Percentiles rank a stretch among this genome's conserved stretches.
Evolutionary conservation across 176 grass and related monocot genomes (phyloP).

Genomic region (Poa pratensis): DNA sequence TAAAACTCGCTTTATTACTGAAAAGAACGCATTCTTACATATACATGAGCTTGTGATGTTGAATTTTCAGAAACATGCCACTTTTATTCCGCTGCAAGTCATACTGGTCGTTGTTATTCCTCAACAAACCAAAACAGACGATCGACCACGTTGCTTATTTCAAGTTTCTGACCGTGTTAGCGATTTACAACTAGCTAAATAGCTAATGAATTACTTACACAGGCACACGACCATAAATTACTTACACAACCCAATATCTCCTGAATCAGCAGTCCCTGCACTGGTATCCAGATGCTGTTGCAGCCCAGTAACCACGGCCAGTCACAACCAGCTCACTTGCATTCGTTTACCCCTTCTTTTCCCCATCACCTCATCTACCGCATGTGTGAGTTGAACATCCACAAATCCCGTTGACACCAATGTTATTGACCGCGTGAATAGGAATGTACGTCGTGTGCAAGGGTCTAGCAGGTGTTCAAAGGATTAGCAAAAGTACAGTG

Average conservation of each 20-base stretch:
- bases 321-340: constrained; percentile 16
- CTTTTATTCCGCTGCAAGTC: neutral
- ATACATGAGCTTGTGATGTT: too few relatives aligned
- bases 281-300: neutral
- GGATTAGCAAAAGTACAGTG: constrained; percentile 18
- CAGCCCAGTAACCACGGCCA: neutral
- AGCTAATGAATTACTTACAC: constrained; percentile 11
- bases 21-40: too few relatives aligned
- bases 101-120: neutral
- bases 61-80: too few relatives aligned
- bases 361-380: neutral
- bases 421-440: constrained; percentile 45
- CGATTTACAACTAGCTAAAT: neutral
- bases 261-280: neutral
- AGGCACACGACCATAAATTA: neutral
- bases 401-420: neutral
- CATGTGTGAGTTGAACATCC: neutral
- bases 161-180: neutral
- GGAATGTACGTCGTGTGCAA: constrained; percentile 70
- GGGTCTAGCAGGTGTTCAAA: constrained; percentile 55
- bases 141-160: neutral
- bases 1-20: too few relatives aligned
- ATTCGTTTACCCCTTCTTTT: neutral
- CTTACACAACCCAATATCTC: neutral
- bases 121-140: neutral